phyloP scores from a whole-genome alignment of 2,329 filamentous ascomycete genomes.

The Xylaria sp. region DNA sequence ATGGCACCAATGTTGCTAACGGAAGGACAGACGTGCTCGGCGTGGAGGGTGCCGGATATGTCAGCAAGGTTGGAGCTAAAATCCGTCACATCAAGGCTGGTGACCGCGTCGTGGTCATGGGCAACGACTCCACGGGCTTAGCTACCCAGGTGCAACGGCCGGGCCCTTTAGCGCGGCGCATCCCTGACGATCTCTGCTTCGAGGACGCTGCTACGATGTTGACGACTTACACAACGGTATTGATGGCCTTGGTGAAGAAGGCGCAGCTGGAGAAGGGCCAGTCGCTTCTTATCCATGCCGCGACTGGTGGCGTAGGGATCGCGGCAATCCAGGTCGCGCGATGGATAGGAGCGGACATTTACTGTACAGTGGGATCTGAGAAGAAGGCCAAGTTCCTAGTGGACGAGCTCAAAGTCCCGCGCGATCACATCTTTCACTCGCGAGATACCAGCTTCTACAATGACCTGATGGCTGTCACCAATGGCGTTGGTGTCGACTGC shows the following conservation, averaged over 20 bases:
- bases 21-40: too few relatives aligned
- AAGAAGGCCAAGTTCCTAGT: slow-evolving; percentile 11
- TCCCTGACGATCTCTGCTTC: slow-evolving; percentile 15
- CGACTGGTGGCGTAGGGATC: slow-evolving; percentile 18
- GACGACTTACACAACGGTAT: slow-evolving; percentile 9
- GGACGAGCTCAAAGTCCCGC: slow-evolving; percentile 7
- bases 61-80: too few relatives aligned
- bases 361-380: slow-evolving; percentile 12
- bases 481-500: too few relatives aligned
- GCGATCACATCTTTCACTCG: slow-evolving; percentile 16
- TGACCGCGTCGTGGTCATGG: too few relatives aligned
- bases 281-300: slow-evolving; percentile 17
- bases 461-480: slow-evolving; percentile 8
- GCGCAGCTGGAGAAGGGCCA: slow-evolving; percentile 8
- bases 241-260: slow-evolving; percentile 6
- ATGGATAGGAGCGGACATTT: slow-evolving; percentile 6
- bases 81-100: too few relatives aligned
- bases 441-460: slow-evolving; percentile 14
- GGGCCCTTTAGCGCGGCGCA: not conserved
- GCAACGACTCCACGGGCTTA: too few relatives aligned
- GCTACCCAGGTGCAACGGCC: too few relatives aligned
- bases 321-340: slow-evolving; percentile 17
- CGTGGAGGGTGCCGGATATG: too few relatives aligned
- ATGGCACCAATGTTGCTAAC: too few relatives aligned
- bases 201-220: slow-evolving; percentile 11